Base-by-base conservation (phyloP, 2,329 filamentous ascomycete species). In the Aspergillus latus region DNA sequence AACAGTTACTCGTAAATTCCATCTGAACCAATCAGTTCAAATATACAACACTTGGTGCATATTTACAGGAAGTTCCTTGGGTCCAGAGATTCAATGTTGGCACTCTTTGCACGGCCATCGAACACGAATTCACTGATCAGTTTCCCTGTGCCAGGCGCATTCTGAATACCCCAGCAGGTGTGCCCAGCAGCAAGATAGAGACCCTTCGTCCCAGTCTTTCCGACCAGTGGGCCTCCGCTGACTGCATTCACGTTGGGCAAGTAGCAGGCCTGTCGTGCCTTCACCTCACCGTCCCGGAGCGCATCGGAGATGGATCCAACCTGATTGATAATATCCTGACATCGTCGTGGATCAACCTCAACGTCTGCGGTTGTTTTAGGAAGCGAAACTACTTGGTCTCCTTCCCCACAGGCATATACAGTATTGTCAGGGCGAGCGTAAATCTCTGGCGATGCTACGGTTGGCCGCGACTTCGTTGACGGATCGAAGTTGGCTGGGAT, bases 121-220 rank as follows among this genome's bases (percentile, higher is more conserved):
- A 92, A 85, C 2, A 94, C 76, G 73, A 89, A 85, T 72, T 93
- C 89, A 37, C 88, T 88, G 78, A 94, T 88, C 39, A 93, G 72
- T 74, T 87, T 90, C 3, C 90, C 90, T 6, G 93, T 97, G 1
- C 83, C 94, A 1, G 93, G 92, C 0, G 87, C 91, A 76, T 99
- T 97, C 76, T 97, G 93, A 21, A 99, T 96, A 0, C 94, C 94
- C 94, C 94, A 99, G 76, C 93, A 97, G 1, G 92, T 96, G 78
- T 99, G 94, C 0, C 94, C 94, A 0, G 90, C 83, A 0, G 94
- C 94, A 58, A 97, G 79, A 72, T 88, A 87, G 43, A 97, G 67
- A 0, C 92, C 92, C 5, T 85, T 83, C 0, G 88, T 84, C 1
- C 83, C 82, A 6, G 92, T 92, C 52, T 81, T 78, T 0, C 94